Evolutionary conservation across 1,284 basidiomycete genomes (phyloP).

Genomic region (Fereydounia khargensis): DNA sequence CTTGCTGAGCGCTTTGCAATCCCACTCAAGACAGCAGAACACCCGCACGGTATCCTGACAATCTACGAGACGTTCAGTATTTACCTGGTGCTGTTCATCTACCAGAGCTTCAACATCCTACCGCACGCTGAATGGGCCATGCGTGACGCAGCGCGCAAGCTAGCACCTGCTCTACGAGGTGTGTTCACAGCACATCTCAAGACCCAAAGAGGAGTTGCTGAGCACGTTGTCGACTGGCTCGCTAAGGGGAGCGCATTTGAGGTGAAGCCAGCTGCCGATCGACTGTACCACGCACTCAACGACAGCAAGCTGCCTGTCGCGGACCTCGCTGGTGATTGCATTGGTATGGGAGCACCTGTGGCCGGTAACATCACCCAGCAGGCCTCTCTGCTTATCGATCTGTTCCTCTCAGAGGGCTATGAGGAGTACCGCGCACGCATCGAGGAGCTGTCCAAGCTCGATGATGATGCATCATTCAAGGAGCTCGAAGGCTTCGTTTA

Average conservation of each 20-base stretch:
- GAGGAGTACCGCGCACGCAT: slow-evolving; percentile 11
- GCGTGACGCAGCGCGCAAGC: slow-evolving; percentile 5
- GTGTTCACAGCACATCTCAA: slow-evolving; percentile 5
- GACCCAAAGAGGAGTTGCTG: slow-evolving; percentile 7
- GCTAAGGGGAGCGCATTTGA: slow-evolving; percentile 24
- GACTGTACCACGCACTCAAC: slow-evolving; percentile 9
- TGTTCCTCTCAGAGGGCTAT: slow-evolving; percentile 10
- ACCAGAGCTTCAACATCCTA: slow-evolving; percentile 61
- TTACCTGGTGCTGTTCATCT: slow-evolving; percentile 18
- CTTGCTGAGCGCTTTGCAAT: slow-evolving; percentile 58
- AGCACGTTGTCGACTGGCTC: slow-evolving; percentile 13
- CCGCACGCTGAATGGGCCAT: slow-evolving; percentile 58
- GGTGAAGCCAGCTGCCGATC: slow-evolving; percentile 6
- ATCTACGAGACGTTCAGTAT: slow-evolving; percentile 3
- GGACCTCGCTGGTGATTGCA: slow-evolving; percentile 3
- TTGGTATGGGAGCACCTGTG: slow-evolving; percentile 14
- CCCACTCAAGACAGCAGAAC: slow-evolving; percentile 65
- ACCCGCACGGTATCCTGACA: slow-evolving; percentile 65
- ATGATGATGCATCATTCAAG: slow-evolving; percentile 9
- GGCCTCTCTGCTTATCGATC: slow-evolving; percentile 13
- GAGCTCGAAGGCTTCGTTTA: slow-evolving; percentile 15
- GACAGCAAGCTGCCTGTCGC: slow-evolving; percentile 3
- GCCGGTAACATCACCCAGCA: slow-evolving; percentile 28
- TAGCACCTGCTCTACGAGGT: slow-evolving; percentile 6
- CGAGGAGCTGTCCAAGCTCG: slow-evolving; percentile 8